Evolutionary conservation across 352 stramenopile species (phyloP), one percentile per base, ranked within the genome.

Genomic region (Phytopythium ostracodes): DNA sequence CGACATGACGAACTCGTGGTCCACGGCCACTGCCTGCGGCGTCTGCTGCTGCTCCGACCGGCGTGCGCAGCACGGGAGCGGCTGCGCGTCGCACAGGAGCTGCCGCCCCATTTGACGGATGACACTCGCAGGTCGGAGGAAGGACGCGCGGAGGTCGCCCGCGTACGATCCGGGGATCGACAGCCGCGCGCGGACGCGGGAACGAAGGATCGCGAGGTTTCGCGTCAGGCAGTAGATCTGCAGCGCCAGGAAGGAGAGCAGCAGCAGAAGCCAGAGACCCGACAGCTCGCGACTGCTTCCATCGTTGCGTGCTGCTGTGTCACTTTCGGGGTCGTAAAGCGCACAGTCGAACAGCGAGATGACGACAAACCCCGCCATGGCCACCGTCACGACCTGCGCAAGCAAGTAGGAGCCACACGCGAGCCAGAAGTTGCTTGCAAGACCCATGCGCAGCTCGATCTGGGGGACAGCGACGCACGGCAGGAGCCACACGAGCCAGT

Each of bases 401-500:
- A 59, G 53, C 36, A 49, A n/a, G 36, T 59, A 49, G 35, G 53
- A 36, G 33, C 7, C 51, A 17, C 33, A 24, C 9, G 33, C 53
- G 53, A 59, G 35, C 53, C 33, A 49, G 20, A 36, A 12, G 36
- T 17, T 24, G 24, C n/a, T 46, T 0, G 15, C 18, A 18, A 49
- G 29, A 1, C 36, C 53, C 33, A 59, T 46, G 4, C 53, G 53
- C 22, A 59, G 35, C 53, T 59, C 53, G 36, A 59, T 59, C 53
- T 59, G 53, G n/a, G 53, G 35, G 3, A 59, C 33, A 9, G 53
- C 36, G 22, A 59, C 53, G 36, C 53, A 59, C 22, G 53, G 53
- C 12, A 59, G 36, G 1, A 59, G 53, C 53, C 53, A 59, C 24
- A 10, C 35, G 33, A 59, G n/a, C 53, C 53, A 59, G 36, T 59